phyloP scores from a whole-genome alignment of 768 basidiomycete species.

The Hygrophorus pudorinus region DNA sequence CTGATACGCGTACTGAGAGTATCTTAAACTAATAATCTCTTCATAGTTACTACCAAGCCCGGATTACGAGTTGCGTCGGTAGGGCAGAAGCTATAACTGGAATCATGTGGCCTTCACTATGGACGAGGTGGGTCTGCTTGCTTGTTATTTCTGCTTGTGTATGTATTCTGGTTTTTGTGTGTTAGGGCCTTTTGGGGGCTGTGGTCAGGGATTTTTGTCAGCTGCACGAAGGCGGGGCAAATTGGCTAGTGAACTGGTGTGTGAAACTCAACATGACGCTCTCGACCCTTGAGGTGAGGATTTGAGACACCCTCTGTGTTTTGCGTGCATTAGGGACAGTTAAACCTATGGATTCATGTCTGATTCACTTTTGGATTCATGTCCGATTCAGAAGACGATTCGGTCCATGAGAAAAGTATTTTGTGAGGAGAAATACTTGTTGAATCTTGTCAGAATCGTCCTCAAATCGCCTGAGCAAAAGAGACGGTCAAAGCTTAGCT shows the following conservation, averaged over 20 bases:
- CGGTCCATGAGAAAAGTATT: too few relatives aligned
- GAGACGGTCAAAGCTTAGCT: too few relatives aligned
- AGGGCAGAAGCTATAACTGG: constrained; percentile 96
- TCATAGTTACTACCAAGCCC: constrained; percentile 86
- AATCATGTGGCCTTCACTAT: constrained; percentile 91
- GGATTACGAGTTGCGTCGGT: constrained; percentile 78
- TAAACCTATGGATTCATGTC: too few relatives aligned
- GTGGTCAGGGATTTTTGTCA: constrained; percentile 88
- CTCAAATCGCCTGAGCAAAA: too few relatives aligned
- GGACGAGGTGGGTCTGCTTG: constrained; percentile 50
- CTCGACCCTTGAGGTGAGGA: constrained; percentile 81
- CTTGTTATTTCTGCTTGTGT: background rate
- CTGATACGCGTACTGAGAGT: too few relatives aligned
- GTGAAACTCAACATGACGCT: constrained; percentile 90
- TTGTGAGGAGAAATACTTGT: too few relatives aligned
- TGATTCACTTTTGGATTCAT: too few relatives aligned
- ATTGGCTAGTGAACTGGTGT: constrained; percentile 98
- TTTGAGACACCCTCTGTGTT: too few relatives aligned
- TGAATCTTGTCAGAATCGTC: too few relatives aligned
- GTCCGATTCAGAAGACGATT: too few relatives aligned
- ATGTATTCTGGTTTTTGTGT: constrained; percentile 2
- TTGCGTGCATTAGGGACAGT: too few relatives aligned
- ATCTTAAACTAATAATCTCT: too few relatives aligned
- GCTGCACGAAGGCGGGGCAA: constrained; percentile 89
- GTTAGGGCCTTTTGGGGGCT: constrained; percentile 66